Percentiles rank a stretch among this genome's conserved stretches.
Evolutionary conservation across 768 basidiomycete species (phyloP).

Genomic region (Pulveroboletus sp.): DNA sequence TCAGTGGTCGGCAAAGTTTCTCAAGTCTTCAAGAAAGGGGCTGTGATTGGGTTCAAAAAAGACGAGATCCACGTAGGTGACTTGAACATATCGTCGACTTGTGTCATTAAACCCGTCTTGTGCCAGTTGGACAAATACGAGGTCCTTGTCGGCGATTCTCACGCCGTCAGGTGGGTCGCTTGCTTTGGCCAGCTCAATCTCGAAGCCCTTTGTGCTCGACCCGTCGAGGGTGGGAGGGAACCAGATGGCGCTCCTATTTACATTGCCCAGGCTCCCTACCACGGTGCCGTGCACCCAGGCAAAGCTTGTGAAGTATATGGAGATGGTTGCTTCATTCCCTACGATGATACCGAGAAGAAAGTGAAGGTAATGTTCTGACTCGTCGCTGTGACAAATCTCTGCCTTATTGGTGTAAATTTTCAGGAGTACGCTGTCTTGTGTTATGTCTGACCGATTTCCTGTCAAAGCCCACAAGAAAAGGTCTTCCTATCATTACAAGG

Average conservation of each 20-base stretch:
- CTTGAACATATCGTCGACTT: background rate
- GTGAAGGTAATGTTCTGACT: conserved; percentile 36
- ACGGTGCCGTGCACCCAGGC: conserved; percentile 54
- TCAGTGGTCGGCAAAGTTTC: conserved; percentile 68
- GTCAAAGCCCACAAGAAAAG: background rate
- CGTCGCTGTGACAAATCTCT: background rate
- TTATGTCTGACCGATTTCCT: conserved; percentile 20
- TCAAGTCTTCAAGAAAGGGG: conserved; percentile 52
- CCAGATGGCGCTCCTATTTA: conserved; percentile 55
- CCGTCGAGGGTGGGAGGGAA: conserved; percentile 68
- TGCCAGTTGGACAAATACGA: conserved; percentile 57
- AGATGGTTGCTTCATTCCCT: conserved; percentile 58
- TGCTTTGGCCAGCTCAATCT: conserved; percentile 43
- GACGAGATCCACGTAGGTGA: conserved; percentile 54
- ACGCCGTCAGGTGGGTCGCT: conserved; percentile 55
- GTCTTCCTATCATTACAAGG: background rate
- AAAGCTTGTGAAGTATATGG: conserved; percentile 49
- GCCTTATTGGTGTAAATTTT: background rate
- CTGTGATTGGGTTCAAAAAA: conserved; percentile 55
- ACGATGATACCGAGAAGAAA: conserved; percentile 46
- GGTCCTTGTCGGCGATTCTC: conserved; percentile 61
- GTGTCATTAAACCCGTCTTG: background rate
- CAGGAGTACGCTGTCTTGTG: conserved; percentile 43
- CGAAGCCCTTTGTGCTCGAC: conserved; percentile 38
- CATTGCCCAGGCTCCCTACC: conserved; percentile 54